Base-by-base conservation (phyloP, 495 filamentous ascomycete genomes). In the Darksidea phi region DNA sequence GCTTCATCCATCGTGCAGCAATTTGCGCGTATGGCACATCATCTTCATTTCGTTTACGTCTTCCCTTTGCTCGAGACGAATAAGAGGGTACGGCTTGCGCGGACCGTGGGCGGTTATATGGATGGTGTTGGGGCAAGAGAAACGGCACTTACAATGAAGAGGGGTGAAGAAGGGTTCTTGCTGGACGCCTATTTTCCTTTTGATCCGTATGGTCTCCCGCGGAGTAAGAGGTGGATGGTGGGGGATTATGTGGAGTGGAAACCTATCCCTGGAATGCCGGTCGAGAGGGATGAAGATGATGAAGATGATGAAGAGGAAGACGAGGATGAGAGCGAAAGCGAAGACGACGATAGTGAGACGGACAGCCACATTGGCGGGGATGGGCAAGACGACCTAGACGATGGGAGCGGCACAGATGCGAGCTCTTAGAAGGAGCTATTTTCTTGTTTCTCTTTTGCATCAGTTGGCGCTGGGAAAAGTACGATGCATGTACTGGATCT, bases 141-240 rank as follows among this genome's bases (percentile, higher is more conserved):
- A 68, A 81, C 83, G 67, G 87, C 80, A 54, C 76, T 81, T 46
- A 77, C 80, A 50, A 71, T 77, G 43, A 73, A 77, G 65, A 50
- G 83, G 48, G 82, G 87, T 38, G 85, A 91, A 56, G 86, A 85
- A 38, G 85, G 83, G 73, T 80, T 84, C 48, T 83, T 93, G 71
- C 80, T 97, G 1, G 93, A 97, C 61, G 88, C 89, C 0, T 96
- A 92, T 72, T 97, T 97, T 72, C 94, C 95, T 1, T 99, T 99
- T 68, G 94, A 99, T 70, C 94, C 94, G 1, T 97, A 96, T 74
- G 85, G 89, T 61, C 78, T 97, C 12, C 93, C 90, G 0, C 78
- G 82, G 49, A 95, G 91, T 66, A 88, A 86, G 71, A 78, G 84
- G 37, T 97, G 95, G 94, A 68, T 99, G 48, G 83, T 89, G 48